phyloP scores from a whole-genome alignment of 192 early-diverging fungal species.

The Oehlia diaphana region DNA sequence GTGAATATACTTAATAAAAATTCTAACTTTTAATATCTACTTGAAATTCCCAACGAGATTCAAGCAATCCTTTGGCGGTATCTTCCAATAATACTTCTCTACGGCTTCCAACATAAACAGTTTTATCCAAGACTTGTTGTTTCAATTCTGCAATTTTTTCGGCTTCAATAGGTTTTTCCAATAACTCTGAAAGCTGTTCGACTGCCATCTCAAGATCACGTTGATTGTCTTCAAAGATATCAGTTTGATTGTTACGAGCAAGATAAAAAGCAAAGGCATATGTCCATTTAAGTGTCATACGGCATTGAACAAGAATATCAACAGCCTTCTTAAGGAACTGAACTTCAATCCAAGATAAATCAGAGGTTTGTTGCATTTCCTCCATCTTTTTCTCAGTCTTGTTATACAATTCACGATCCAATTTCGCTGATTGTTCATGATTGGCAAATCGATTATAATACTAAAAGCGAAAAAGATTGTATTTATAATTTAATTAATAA shows the following conservation, averaged over 20 bases:
- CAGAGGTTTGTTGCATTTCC: conserved; percentile 86
- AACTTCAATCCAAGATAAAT: conserved; percentile 97
- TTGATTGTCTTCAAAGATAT: conserved; percentile 98
- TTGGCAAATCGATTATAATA: conserved; percentile 98
- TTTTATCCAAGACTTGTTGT: conserved; percentile 90
- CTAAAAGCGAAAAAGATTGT: conserved; percentile 39
- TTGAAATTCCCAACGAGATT: conserved; percentile 80
- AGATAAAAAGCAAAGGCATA: conserved; percentile 98
- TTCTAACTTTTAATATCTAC: conserved; percentile 43
- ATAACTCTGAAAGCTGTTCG: conserved; percentile 86
- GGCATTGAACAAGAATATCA: conserved; percentile 83
- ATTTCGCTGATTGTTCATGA: conserved; percentile 92
- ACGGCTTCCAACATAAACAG: conserved; percentile 84
- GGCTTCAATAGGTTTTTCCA: conserved; percentile 83
- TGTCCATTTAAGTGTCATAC: conserved; percentile 96
- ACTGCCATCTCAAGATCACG: conserved; percentile 97
- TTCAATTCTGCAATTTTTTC: conserved; percentile 77
- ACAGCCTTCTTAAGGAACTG: conserved; percentile 95
- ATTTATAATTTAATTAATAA: not conserved
- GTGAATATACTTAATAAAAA: not conserved
- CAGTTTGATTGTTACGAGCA: conserved; percentile 78
- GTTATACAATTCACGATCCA: conserved; percentile 76
- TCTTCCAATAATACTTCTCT: conserved; percentile 89
- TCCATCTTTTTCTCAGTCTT: conserved; percentile 96
- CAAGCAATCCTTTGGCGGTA: conserved; percentile 83